Evolutionary conservation across 805 yeast species (phyloP).

Genomic region (Yamadazyma insecticola): DNA sequence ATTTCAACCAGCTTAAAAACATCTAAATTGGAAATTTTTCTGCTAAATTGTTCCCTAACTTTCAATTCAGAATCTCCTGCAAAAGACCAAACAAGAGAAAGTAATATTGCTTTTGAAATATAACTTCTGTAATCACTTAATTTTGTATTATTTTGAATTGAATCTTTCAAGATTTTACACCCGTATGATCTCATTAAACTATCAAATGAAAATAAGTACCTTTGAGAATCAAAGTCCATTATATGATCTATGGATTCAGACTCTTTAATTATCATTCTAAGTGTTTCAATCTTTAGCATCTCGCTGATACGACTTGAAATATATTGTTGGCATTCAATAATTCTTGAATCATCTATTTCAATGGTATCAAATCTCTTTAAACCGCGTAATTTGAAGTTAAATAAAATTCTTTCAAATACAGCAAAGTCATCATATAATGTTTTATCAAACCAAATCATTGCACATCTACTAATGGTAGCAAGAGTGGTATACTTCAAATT

Average conservation of each 20-base stretch:
- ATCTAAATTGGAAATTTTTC: conserved; percentile 15
- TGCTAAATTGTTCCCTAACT: conserved; percentile 37
- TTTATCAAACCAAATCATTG: conserved; percentile 70
- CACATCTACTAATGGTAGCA: conserved; percentile 92
- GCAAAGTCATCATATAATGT: conserved; percentile 1
- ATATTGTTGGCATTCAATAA: conserved; percentile 1
- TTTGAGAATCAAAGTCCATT: conserved; percentile 41
- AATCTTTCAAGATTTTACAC: conserved; percentile 14
- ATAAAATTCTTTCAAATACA: conserved; percentile 3
- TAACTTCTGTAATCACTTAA: conserved; percentile 11
- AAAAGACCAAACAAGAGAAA: conserved; percentile 57
- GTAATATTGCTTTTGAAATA: conserved; percentile 27
- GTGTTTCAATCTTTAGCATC: conserved; percentile 1
- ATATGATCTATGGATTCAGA: conserved; percentile 35
- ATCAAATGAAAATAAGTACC: conserved; percentile 36
- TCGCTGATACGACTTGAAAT: conserved; percentile 2
- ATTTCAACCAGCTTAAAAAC: conserved; percentile 11
- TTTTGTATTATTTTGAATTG: not conserved
- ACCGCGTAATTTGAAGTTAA: not conserved
- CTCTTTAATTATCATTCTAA: conserved; percentile 1
- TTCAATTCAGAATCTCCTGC: conserved; percentile 49
- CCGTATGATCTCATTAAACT: conserved; percentile 36
- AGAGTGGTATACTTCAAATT: conserved; percentile 66
- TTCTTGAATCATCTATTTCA: conserved; percentile 1
- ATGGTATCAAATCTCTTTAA: conserved; percentile 1